These are phyloP conservation scores for Aureoboletus auriporus DNA, from an alignment of 768 basidiomycete genomes.

Conservation along the genomic window DNA sequence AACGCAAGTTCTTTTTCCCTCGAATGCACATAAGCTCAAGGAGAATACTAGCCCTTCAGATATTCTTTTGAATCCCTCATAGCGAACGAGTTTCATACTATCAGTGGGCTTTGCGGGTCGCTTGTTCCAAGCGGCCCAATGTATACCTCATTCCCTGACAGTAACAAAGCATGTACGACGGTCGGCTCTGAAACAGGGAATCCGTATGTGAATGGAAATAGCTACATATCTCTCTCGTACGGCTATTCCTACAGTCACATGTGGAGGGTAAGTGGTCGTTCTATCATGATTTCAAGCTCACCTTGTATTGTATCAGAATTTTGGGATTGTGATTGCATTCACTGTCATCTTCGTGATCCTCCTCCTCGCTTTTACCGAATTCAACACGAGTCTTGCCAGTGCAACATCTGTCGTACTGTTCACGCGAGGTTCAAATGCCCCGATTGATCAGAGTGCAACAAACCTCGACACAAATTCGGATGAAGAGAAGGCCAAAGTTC, in stretches of 20 bases:
- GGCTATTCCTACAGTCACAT: constrained; percentile 43
- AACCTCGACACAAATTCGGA: not conserved
- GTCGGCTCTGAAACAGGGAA: constrained; percentile 63
- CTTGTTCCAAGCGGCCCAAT: constrained; percentile 61
- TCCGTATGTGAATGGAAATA: constrained; percentile 54
- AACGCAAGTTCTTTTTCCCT: constrained; percentile 46
- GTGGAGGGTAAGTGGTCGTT: constrained; percentile 37
- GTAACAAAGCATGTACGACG: constrained; percentile 75
- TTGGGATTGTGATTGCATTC: constrained; percentile 69
- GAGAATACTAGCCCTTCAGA: constrained; percentile 47
- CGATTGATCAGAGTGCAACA: not conserved
- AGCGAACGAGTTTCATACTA: constrained; percentile 76
- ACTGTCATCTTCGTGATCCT: constrained; percentile 50
- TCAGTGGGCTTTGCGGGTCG: constrained; percentile 56
- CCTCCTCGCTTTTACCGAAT: constrained; percentile 59
- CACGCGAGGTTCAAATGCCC: constrained; percentile 49
- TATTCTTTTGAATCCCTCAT: constrained; percentile 64
- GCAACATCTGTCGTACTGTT: constrained; percentile 53
- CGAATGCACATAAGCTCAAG: not conserved
- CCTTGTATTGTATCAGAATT: constrained; percentile 40
- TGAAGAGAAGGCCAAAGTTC: too few relatives aligned
- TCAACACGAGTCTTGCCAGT: constrained; percentile 35
- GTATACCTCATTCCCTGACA: constrained; percentile 50
- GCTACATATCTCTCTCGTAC: constrained; percentile 46
- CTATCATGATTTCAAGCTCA: not conserved